Evolutionary conservation across 2,329 filamentous ascomycete genomes (phyloP), one percentile per base, ranked within the genome.

Genomic region (Fusarium sp.): DNA sequence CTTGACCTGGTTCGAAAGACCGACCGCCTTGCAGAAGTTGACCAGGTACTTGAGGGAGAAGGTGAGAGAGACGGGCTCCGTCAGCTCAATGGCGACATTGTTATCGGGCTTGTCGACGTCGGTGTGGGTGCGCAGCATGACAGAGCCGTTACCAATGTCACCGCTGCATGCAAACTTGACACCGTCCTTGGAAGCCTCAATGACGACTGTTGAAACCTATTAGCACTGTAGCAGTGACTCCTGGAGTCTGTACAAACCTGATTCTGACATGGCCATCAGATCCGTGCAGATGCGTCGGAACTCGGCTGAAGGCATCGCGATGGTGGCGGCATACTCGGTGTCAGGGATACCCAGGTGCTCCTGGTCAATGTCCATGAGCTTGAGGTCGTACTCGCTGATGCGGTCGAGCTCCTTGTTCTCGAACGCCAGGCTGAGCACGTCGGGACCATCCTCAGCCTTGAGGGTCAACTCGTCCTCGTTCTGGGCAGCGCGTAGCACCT

Each of bases 341-440:
- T 99, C 96, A 17, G 96, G 96, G 79, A 99, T 99, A 72, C 96
- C 96, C 85, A 99, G 87, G 84, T 99, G 96, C 89, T 99, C 96
- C 87, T 99, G 97, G 85, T 99, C 96, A 84, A 99, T 99, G 83
- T 99, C 96, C 96, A 99, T 99, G 83, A 99, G 92, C 90, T 99
- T 99, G 85, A 99, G 93, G 84, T 99, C 96, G 84, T 99, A 99
- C 88, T 99, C 97, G 90, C 94, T 97, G 81, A 99, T 90, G 76
- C 96, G 90, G 85, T 99, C 96, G 79, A 91, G 93, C 81, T 93
- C 91, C 75, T 90, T 87, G 87, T 92, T 97, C 91, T 99, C 97
- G 82, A 99, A 99, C 78, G 95, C 90, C 75, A 99, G 88, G 88
- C 98, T 98, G 79, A 99, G 92, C 57, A 95, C 94, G 85, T 99